A percentile compares a stretch with the other conserved stretches of the same genome.
Evolutionary conservation across 2,329 filamentous ascomycete genomes (phyloP).

Genomic region (Scytalidium lignicola): DNA sequence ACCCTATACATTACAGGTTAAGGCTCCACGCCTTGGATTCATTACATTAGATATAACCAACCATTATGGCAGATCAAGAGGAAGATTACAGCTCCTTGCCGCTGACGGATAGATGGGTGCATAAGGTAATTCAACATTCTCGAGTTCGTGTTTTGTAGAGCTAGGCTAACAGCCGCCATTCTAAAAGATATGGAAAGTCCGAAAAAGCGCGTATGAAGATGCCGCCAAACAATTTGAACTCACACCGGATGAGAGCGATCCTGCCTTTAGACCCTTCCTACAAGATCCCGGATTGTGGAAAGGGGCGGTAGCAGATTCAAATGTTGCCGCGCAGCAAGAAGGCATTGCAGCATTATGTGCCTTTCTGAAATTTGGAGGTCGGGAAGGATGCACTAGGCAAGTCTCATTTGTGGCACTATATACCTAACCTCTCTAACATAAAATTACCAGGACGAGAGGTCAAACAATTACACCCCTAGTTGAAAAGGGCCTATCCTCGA

Average conservation of each 20-base stretch:
- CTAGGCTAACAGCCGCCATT: slow-evolving; percentile 17
- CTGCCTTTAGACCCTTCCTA: slow-evolving; percentile 81
- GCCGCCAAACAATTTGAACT: slow-evolving; percentile 80
- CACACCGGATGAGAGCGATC: slow-evolving; percentile 79
- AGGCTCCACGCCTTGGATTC: slow-evolving; percentile 13
- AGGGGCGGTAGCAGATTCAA: slow-evolving; percentile 85
- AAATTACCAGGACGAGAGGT: slow-evolving; percentile 58
- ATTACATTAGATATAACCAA: slow-evolving; percentile 1
- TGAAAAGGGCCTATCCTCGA: slow-evolving; percentile 87
- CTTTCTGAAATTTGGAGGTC: slow-evolving; percentile 86
- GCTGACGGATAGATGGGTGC: slow-evolving; percentile 72
- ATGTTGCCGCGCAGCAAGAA: slow-evolving; percentile 94
- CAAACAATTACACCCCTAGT: slow-evolving; percentile 73
- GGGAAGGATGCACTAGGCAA: slow-evolving; percentile 68
- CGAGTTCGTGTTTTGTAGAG: background rate
- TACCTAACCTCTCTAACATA: slow-evolving; percentile 8
- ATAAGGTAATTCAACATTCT: slow-evolving; percentile 56
- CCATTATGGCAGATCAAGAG: slow-evolving; percentile 71
- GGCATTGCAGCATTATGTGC: slow-evolving; percentile 82
- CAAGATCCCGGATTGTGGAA: slow-evolving; percentile 87
- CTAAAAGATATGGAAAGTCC: slow-evolving; percentile 82
- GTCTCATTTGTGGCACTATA: slow-evolving; percentile 11
- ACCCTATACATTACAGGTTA: slow-evolving; percentile 20
- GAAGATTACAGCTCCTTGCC: slow-evolving; percentile 79
- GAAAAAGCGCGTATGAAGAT: slow-evolving; percentile 92